Evolutionary conservation across 805 yeast genomes (phyloP).

Genomic region (Pichia thaimueangensis): DNA sequence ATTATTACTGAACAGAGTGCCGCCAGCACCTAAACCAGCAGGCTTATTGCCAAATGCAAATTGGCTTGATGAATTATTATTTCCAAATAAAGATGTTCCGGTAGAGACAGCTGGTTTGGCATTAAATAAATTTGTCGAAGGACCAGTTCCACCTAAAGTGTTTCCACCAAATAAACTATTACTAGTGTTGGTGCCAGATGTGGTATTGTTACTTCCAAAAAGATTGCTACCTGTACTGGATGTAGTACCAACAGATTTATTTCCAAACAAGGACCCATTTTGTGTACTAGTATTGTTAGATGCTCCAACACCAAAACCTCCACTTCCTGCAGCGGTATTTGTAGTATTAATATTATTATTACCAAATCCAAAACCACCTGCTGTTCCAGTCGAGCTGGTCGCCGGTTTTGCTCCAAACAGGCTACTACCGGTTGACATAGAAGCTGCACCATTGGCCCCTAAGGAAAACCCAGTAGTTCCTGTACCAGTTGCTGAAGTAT

Average conservation of each 20-base stretch:
- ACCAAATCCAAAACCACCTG: conserved; percentile 22
- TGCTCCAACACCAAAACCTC: conserved; percentile 27
- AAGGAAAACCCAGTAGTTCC: neutral
- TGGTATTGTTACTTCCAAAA: conserved; percentile 28
- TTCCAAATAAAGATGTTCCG: conserved; percentile 15
- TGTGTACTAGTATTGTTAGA: conserved; percentile 11
- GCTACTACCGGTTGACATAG: conserved; percentile 1
- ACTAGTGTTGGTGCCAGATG: conserved; percentile 4
- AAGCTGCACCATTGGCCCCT: neutral
- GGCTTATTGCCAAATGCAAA: conserved; percentile 23
- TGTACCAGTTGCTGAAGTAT: conserved; percentile 3
- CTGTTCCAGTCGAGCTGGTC: conserved; percentile 11
- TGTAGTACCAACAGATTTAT: conserved; percentile 8
- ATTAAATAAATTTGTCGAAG: conserved; percentile 17
- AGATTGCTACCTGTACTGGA: conserved; percentile 24
- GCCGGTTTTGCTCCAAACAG: conserved; percentile 21
- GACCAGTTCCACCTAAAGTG: conserved; percentile 20
- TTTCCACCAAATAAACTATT: conserved; percentile 19
- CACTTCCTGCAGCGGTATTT: conserved; percentile 11
- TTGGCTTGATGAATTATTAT: conserved; percentile 12
- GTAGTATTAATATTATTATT: conserved; percentile 11
- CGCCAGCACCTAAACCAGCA: conserved; percentile 18
- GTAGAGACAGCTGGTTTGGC: conserved; percentile 8
- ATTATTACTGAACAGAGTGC: conserved; percentile 1
- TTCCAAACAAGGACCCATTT: conserved; percentile 21